A percentile compares a stretch with the other conserved stretches of the same genome.
phyloP scores from a whole-genome alignment of 2,329 filamentous ascomycete genomes.

The Pestalotiopsis sp. region DNA sequence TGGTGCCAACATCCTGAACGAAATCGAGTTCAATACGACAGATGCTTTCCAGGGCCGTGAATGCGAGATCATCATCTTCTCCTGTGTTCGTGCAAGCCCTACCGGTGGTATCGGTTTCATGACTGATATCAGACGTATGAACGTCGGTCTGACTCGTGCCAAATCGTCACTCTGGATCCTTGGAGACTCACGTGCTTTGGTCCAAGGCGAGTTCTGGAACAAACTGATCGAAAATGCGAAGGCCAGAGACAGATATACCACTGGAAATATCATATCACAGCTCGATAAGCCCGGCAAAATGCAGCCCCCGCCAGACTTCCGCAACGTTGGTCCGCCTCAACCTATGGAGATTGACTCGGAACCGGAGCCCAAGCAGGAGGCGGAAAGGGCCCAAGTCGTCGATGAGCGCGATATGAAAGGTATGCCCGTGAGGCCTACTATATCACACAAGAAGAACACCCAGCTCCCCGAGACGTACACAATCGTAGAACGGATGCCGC shows the following conservation, averaged over 20 bases:
- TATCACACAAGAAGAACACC: slow-evolving; percentile 23
- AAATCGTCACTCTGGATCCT: slow-evolving; percentile 97
- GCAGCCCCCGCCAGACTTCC: slow-evolving; percentile 27
- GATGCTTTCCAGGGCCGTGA: slow-evolving; percentile 97
- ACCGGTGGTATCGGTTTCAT: slow-evolving; percentile 97
- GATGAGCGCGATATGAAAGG: slow-evolving; percentile 32
- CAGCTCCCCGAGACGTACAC: slow-evolving; percentile 29
- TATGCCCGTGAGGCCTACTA: slow-evolving; percentile 18
- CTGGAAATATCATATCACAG: slow-evolving; percentile 57
- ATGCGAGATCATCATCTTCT: slow-evolving; percentile 98
- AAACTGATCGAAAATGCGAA: slow-evolving; percentile 83
- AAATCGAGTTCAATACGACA: slow-evolving; percentile 97
- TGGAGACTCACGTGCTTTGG: slow-evolving; percentile 84
- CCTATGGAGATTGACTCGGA: slow-evolving; percentile 1
- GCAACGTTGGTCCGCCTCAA: slow-evolving; percentile 6
- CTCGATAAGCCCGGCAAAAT: slow-evolving; percentile 45
- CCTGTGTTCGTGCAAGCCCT: slow-evolving; percentile 91
- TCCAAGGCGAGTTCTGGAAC: slow-evolving; percentile 89
- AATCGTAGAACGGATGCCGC: slow-evolving; percentile 21
- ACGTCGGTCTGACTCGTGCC: slow-evolving; percentile 94
- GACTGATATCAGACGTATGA: slow-evolving; percentile 98
- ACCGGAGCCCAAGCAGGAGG: not conserved
- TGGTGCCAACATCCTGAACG: slow-evolving; percentile 72
- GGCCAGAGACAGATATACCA: slow-evolving; percentile 73
- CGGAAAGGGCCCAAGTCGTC: not conserved